Evolutionary conservation across 1,139 yeast genomes (phyloP).

Genomic region (Yamadazyma atlantica): DNA sequence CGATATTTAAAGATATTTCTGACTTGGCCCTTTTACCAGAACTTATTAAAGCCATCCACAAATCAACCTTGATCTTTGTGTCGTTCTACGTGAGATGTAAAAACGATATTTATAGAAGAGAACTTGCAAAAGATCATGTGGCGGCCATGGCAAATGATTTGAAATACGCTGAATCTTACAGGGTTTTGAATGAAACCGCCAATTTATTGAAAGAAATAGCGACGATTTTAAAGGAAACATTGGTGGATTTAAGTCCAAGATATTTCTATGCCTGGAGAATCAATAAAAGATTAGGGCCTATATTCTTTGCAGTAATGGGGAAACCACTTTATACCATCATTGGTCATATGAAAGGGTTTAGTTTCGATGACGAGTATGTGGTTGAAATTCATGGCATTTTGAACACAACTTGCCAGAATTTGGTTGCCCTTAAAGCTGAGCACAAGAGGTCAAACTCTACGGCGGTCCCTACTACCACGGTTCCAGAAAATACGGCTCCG

Average conservation of each 20-base stretch:
- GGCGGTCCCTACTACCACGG: too few relatives aligned
- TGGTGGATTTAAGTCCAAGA: constrained; percentile 31
- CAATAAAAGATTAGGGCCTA: constrained; percentile 28
- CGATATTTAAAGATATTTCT: constrained; percentile 29
- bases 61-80: constrained; percentile 11
- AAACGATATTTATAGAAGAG: constrained; percentile 2
- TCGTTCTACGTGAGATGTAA: constrained; percentile 8
- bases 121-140: constrained; percentile 1
- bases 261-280: constrained; percentile 46
- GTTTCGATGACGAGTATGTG: not conserved
- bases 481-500: too few relatives aligned
- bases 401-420: not conserved
- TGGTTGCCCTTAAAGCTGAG: not conserved
- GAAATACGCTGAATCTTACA: constrained; percentile 1
- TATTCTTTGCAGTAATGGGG: constrained; percentile 22
- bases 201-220: constrained; percentile 18
- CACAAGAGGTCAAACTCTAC: too few relatives aligned
- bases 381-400: not conserved
- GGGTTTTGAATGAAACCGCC: constrained; percentile 2
- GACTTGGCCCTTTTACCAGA: constrained; percentile 36
- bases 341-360: constrained; percentile 2
- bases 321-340: constrained; percentile 21
- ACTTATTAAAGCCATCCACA: constrained; percentile 27
- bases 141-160: not conserved
- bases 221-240: constrained; percentile 21